Evolutionary conservation across 352 stramenopile genomes (phyloP).

Genomic region (Phytophthora constricta): DNA sequence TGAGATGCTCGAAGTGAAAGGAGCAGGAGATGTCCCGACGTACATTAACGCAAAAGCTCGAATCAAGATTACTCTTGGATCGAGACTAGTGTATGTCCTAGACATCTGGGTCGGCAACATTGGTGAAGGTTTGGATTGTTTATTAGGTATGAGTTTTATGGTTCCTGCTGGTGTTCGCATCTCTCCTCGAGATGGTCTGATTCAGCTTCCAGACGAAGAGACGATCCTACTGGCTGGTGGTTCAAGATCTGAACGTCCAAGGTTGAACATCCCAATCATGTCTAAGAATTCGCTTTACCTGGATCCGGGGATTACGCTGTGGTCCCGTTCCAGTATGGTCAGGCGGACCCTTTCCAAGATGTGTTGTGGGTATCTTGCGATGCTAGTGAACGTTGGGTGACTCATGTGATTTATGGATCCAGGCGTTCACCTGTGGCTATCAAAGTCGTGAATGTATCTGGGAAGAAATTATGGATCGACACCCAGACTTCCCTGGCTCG

Average conservation of each 20-base stretch:
- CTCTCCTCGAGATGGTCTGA: slow-evolving; percentile 3
- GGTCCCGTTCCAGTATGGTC: background rate
- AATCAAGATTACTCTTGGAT: slow-evolving; percentile 35
- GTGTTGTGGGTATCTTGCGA: background rate
- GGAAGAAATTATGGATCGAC: background rate
- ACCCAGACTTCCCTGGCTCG: background rate
- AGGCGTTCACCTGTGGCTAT: background rate
- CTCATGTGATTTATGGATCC: background rate
- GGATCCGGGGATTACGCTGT: background rate
- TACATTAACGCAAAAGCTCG: slow-evolving; percentile 8
- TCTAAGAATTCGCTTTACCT: background rate
- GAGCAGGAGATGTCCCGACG: slow-evolving; percentile 17
- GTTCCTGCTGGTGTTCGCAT: slow-evolving; percentile 23
- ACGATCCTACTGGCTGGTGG: background rate
- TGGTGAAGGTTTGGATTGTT: slow-evolving; percentile 27
- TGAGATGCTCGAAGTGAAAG: slow-evolving; percentile 3
- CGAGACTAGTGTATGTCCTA: slow-evolving; percentile 23
- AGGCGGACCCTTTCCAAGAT: background rate
- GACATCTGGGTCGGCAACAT: slow-evolving; percentile 36
- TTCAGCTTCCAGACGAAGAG: slow-evolving; percentile 12
- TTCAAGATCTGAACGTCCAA: background rate
- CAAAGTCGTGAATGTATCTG: background rate
- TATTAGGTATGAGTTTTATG: slow-evolving; percentile 45
- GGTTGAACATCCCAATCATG: background rate
- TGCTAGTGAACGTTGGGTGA: background rate